Base-by-base conservation (phyloP, 345 rosid species). In the Pelargonium nanum region DNA sequence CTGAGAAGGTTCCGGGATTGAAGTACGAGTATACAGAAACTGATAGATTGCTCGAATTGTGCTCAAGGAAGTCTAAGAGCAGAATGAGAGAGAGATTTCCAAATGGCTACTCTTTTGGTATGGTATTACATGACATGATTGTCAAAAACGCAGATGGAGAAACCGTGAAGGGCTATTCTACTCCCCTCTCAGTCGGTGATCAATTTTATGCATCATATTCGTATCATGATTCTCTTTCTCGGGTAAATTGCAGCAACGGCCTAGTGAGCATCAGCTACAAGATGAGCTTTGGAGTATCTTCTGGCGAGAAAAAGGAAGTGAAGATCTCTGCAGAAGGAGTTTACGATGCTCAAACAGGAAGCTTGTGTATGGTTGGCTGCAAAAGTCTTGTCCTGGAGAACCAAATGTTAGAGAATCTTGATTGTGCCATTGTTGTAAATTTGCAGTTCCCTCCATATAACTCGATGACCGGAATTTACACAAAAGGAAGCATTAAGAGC, bases 241-340 rank as follows among this genome's bases (percentile, higher is more conserved):
- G 1, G 15, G 9, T 15, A n/a, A 20, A 10, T 30, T 21, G 5
- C 66, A 22, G 6, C 15, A 34, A 23, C n/a, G 40, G 19, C 40
- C 59, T 65, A 12, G 3, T 68, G 48, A 77, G 62, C 57, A 67
- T 77, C 55, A 77, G 78, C 66, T 77, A 61, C 68, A 19, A 1
- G 26, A 65, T 77, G 21, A 58, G 22, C 22, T 66, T 51, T 32
- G 53, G 61, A n/a, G 44, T 7, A 1, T 55, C 75, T 21, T 34
- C 70, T 0, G 16, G 0, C 1, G 12, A 0, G 22, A 8, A 59
- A 2, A 1, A 13, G 28, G 16, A 1, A 10, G 26, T 65, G 17
- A 16, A 40, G 19, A 59, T 77, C 55, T 55, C 25, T 26, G 73
- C 77, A 10, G 81, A 77, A 60, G 77, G 77, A 15, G 58, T 57